Evolutionary conservation across 2,329 filamentous ascomycete species (phyloP).

Genomic region (Botrytis squamosa): DNA sequence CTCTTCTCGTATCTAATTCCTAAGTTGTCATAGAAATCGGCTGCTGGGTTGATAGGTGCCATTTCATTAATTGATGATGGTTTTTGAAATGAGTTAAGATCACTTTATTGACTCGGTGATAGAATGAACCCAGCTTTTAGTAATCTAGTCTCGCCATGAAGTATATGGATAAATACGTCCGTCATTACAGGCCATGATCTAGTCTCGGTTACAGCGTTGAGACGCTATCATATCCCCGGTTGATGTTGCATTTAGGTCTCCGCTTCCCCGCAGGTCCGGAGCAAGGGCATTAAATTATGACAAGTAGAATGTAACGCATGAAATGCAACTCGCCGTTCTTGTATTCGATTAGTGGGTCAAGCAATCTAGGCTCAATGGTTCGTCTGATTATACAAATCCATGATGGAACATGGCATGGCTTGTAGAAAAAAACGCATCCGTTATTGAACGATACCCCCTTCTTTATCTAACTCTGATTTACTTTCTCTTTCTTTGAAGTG

Average conservation of each 20-base stretch:
- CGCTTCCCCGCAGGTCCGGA: background rate
- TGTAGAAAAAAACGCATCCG: background rate
- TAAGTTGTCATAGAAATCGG: conserved; percentile 15
- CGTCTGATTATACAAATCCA: background rate
- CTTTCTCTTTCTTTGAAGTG: background rate
- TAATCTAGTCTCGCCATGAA: background rate
- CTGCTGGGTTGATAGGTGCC: conserved; percentile 3
- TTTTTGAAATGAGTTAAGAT: background rate
- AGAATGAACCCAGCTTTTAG: background rate
- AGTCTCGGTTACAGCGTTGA: background rate
- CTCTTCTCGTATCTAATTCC: conserved; percentile 8
- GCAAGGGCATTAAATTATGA: background rate
- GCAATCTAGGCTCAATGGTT: background rate
- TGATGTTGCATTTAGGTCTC: background rate
- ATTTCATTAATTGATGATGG: background rate
- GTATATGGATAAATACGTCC: background rate
- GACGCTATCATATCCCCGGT: background rate
- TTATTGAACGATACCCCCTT: background rate
- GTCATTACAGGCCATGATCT: background rate
- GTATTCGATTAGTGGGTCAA: background rate
- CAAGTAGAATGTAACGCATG: background rate
- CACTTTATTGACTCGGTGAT: background rate
- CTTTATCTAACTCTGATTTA: background rate
- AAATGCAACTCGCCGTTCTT: background rate
- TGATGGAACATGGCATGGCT: background rate